These are phyloP conservation scores for Hebeloma cylindrosporum DNA, from an alignment of 768 basidiomycete genomes.

Conservation along the genomic window DNA sequence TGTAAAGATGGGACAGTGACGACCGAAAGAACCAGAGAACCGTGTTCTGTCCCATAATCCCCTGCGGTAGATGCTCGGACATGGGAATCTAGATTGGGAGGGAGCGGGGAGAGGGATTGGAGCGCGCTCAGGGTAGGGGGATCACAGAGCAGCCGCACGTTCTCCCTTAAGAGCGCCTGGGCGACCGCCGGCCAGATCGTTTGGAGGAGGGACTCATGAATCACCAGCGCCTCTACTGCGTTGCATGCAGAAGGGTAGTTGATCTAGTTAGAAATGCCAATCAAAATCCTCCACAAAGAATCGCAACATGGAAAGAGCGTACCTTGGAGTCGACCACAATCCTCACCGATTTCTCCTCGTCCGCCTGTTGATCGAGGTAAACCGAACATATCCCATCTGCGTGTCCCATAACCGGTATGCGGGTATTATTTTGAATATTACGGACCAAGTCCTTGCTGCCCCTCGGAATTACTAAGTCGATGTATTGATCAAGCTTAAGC, in stretches of 20 bases:
- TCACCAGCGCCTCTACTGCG: conserved; percentile 82
- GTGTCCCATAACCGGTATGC: conserved; percentile 98
- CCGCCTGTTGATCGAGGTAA: conserved; percentile 83
- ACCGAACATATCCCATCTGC: conserved; percentile 94
- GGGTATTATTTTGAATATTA: conserved; percentile 85
- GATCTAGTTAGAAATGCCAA: conserved; percentile 45
- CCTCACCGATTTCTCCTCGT: conserved; percentile 74
- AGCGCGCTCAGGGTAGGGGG: conserved; percentile 58
- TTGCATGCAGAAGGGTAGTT: conserved; percentile 98
- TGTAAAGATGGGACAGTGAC: conserved; percentile 67
- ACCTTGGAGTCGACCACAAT: conserved; percentile 93
- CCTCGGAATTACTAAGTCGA: conserved; percentile 95
- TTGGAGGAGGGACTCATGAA: conserved; percentile 71
- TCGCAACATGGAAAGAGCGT: conserved; percentile 10
- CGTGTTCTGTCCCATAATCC: conserved; percentile 86
- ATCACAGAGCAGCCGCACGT: conserved; percentile 84
- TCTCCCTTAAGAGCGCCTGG: conserved; percentile 59
- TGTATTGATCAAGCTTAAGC: conserved; percentile 84
- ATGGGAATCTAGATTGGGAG: conserved; percentile 43
- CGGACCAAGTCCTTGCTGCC: conserved; percentile 90
- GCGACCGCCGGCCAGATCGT: conserved; percentile 86
- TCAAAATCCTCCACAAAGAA: neutral
- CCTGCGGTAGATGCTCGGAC: conserved; percentile 53
- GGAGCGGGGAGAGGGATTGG: conserved; percentile 31
- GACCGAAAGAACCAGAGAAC: conserved; percentile 83